Evolutionary conservation across 441 rosid species (phyloP).

Genomic region (Bruguiera hainesii): DNA sequence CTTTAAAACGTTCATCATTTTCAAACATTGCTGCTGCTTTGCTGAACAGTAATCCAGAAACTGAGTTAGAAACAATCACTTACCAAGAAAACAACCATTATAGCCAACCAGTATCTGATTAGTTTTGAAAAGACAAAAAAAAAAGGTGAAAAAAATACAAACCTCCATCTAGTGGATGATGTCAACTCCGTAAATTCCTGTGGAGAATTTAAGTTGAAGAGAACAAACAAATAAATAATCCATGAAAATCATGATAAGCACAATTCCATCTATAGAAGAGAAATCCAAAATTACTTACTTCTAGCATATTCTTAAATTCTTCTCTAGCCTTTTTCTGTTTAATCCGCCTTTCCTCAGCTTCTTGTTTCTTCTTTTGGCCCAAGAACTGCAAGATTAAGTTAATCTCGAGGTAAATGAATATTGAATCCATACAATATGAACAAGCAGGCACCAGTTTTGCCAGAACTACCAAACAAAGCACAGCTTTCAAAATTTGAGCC

Average conservation of each 20-base stretch:
- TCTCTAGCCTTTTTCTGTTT: slow-evolving; percentile 94
- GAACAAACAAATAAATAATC: slow-evolving; percentile 3
- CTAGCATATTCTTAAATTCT: slow-evolving; percentile 88
- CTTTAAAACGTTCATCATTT: slow-evolving; percentile 91
- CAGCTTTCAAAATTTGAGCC: slow-evolving; percentile 3
- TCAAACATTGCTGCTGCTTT: slow-evolving; percentile 80
- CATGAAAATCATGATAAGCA: slow-evolving; percentile 5
- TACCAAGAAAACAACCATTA: slow-evolving; percentile 26
- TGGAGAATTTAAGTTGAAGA: slow-evolving; percentile 15
- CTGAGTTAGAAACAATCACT: slow-evolving; percentile 7
- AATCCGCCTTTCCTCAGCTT: slow-evolving; percentile 89
- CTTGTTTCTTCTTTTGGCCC: slow-evolving; percentile 90
- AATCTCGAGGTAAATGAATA: slow-evolving; percentile 3
- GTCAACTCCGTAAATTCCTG: slow-evolving; percentile 86
- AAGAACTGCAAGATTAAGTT: slow-evolving; percentile 50
- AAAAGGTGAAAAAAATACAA: slow-evolving; percentile 21
- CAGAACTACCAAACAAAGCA: not conserved
- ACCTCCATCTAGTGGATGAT: slow-evolving; percentile 88
- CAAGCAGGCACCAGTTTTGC: not conserved
- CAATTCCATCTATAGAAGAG: not conserved
- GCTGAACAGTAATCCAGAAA: slow-evolving; percentile 38
- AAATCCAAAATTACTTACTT: slow-evolving; percentile 44
- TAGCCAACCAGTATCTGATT: slow-evolving; percentile 15
- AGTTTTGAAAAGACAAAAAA: slow-evolving; percentile 9
- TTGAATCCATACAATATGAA: slow-evolving; percentile 3